These are phyloP conservation scores for Nemania sp. DNA, from an alignment of 2,329 filamentous ascomycete genomes.

Conservation along the genomic window DNA sequence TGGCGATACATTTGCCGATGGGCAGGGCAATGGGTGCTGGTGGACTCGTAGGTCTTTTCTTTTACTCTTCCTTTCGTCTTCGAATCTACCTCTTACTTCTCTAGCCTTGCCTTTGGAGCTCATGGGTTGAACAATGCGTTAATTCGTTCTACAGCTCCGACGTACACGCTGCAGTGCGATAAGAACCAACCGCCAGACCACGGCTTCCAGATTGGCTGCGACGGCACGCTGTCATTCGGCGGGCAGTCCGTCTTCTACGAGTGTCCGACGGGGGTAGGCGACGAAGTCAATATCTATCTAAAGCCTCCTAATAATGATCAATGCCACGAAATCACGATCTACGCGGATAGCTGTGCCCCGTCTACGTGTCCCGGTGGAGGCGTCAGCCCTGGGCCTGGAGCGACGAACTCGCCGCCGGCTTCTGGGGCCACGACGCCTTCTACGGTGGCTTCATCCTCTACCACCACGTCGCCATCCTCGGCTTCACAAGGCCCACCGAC, in stretches of 20 bases:
- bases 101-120: too few relatives aligned
- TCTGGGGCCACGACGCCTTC: slow-evolving; percentile 14
- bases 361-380: slow-evolving; percentile 34
- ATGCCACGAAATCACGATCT: slow-evolving; percentile 63
- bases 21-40: slow-evolving; percentile 70
- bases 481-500: slow-evolving; percentile 22
- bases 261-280: slow-evolving; percentile 67
- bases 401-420: slow-evolving; percentile 17
- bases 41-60: slow-evolving; percentile 63
- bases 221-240: slow-evolving; percentile 65
- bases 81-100: too few relatives aligned
- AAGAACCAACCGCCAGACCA: slow-evolving; percentile 60
- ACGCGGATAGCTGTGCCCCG: slow-evolving; percentile 54
- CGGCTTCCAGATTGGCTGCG: slow-evolving; percentile 67
- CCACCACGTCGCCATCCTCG: not conserved
- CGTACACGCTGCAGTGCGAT: slow-evolving; percentile 73
- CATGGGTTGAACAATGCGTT: too few relatives aligned
- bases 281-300: slow-evolving; percentile 68
- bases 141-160: slow-evolving; percentile 57
- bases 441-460: slow-evolving; percentile 18
- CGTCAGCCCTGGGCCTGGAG: slow-evolving; percentile 19
- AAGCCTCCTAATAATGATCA: slow-evolving; percentile 55
- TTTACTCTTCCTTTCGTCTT: not conserved
- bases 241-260: slow-evolving; percentile 67
- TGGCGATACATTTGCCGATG: slow-evolving; percentile 66